Evolutionary conservation across 805 yeast species (phyloP).

Genomic region (Scheffersomyces ergatensis): DNA sequence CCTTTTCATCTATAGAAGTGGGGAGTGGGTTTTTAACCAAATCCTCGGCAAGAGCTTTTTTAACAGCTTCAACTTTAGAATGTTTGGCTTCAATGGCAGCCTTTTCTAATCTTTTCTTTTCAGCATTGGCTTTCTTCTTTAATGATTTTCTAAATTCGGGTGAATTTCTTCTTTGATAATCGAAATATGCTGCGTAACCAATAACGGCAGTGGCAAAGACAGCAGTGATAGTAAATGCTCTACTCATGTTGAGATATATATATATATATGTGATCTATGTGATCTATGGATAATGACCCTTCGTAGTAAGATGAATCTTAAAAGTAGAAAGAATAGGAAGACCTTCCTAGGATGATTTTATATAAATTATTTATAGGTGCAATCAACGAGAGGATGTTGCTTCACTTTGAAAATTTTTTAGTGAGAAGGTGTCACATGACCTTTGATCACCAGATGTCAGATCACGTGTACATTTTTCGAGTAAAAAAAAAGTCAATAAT

Average conservation of each 20-base stretch:
- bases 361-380: no score
- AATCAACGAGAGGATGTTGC: no score
- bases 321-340: no score
- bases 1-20: constrained; percentile 62
- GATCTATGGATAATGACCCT: no score
- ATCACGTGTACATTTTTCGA: neutral
- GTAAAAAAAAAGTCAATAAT: neutral
- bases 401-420: neutral
- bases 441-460: neutral
- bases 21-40: constrained; percentile 76
- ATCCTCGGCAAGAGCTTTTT: constrained; percentile 60
- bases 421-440: no score
- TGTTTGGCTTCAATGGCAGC: constrained; percentile 58
- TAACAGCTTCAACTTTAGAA: constrained; percentile 57
- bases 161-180: constrained; percentile 83
- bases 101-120: constrained; percentile 55
- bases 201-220: constrained; percentile 53
- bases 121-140: constrained; percentile 60
- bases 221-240: constrained; percentile 28
- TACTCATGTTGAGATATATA: no score
- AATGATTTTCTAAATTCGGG: constrained; percentile 78
- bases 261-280: no score
- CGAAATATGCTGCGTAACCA: constrained; percentile 87
- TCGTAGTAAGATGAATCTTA: no score
- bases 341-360: no score